Conservation (phyloP, 176 grass and related monocot species). For the Oryza punctata region DNA sequence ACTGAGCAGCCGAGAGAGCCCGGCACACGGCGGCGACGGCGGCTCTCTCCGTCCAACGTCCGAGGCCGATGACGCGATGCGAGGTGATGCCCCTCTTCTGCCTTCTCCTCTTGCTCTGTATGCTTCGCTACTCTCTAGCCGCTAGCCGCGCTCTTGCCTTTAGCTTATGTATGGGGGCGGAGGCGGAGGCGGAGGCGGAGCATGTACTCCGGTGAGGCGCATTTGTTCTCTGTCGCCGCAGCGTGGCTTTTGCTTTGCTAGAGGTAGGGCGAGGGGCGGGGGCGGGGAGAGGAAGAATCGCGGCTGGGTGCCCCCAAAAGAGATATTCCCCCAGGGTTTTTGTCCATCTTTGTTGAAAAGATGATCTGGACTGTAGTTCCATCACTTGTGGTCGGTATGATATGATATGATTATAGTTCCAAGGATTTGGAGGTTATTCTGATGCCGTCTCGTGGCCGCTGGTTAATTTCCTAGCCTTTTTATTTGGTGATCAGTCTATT, state of each 20-base stretch:
- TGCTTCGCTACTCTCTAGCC: no score
- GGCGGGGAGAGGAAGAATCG: background rate
- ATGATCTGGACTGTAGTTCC: background rate
- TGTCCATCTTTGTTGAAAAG: background rate
- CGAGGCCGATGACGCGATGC: background rate
- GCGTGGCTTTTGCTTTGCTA: no score
- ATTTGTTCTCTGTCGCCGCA: background rate
- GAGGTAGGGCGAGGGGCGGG: no score
- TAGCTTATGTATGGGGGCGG: no score
- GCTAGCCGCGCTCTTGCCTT: background rate
- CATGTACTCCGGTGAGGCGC: background rate
- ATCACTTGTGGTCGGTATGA: background rate
- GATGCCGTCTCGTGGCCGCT: no score
- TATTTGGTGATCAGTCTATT: background rate
- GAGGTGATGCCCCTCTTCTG: background rate
- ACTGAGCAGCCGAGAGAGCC: no score
- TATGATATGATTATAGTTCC: background rate
- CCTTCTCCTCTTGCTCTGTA: background rate
- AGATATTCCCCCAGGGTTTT: background rate
- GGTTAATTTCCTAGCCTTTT: background rate
- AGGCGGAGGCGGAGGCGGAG: no score
- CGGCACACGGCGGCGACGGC: no score
- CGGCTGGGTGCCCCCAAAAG: background rate
- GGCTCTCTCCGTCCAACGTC: background rate
- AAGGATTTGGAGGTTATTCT: background rate